A percentile compares a stretch with the other conserved stretches of the same genome.
Evolutionary conservation across 306 rosid species (phyloP).

Genomic region (Oemleria cerasiformis): DNA sequence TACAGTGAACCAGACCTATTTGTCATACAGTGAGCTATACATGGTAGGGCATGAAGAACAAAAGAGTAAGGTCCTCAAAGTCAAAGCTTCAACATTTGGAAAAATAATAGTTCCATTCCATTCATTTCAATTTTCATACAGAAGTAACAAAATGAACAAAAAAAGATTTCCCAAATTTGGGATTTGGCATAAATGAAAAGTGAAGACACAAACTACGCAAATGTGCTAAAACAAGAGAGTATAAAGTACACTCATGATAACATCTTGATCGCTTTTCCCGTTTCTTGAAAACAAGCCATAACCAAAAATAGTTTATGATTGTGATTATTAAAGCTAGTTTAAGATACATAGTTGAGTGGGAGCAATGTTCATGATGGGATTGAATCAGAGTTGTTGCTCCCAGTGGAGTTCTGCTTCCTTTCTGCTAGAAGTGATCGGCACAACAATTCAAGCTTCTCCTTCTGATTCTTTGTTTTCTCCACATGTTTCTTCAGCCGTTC

Average conservation of each 20-base stretch:
- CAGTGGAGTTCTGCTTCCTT: conserved; percentile 60
- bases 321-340: conserved; percentile 8
- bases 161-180: neutral
- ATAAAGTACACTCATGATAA: neutral
- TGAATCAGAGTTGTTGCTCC: conserved; percentile 51
- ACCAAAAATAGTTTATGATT: neutral
- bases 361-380: conserved; percentile 35
- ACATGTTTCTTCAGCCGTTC: conserved; percentile 77
- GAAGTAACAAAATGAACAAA: neutral
- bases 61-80: neutral
- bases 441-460: conserved; percentile 78
- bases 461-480: conserved; percentile 81
- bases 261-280: neutral
- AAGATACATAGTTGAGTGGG: conserved; percentile 17
- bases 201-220: neutral
- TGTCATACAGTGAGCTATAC: neutral
- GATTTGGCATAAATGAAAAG: no score
- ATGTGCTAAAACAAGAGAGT: neutral
- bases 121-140: neutral
- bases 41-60: neutral
- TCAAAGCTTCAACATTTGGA: neutral
- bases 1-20: neutral
- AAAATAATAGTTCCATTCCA: neutral
- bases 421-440: conserved; percentile 94
- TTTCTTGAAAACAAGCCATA: conserved; percentile 4